Evolutionary conservation across 2,329 filamentous ascomycete species (phyloP).

Genomic region (Neopestalotiopsis sp.): DNA sequence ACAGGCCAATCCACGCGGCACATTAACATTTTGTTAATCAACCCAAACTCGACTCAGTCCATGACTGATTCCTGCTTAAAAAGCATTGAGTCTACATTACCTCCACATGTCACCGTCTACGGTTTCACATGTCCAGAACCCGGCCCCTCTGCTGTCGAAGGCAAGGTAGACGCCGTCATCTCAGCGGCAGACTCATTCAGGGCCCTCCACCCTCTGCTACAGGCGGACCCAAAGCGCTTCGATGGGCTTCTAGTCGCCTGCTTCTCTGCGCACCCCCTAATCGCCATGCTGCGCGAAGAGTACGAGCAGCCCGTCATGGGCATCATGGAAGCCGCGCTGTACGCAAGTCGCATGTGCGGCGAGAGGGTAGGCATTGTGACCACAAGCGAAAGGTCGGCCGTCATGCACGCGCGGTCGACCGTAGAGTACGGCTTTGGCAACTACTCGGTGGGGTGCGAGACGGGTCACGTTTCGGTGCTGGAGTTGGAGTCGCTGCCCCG

Average conservation of each 20-base stretch:
- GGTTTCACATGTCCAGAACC: conserved; percentile 56
- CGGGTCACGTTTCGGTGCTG: conserved; percentile 46
- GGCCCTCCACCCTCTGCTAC: conserved; percentile 45
- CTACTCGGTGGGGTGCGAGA: conserved; percentile 48
- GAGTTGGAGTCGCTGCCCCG: conserved; percentile 47
- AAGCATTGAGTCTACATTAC: conserved; percentile 47
- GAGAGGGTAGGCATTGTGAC: conserved; percentile 50
- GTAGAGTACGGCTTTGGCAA: conserved; percentile 45
- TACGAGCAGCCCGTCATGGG: conserved; percentile 50
- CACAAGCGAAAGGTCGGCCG: conserved; percentile 43
- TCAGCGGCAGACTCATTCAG: conserved; percentile 54
- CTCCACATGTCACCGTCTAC: conserved; percentile 51
- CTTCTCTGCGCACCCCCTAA: conserved; percentile 54
- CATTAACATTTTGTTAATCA: conserved; percentile 61
- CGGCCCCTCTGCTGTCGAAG: conserved; percentile 57
- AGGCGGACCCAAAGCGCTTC: conserved; percentile 39
- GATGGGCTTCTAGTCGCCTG: conserved; percentile 55
- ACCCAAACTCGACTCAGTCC: conserved; percentile 63
- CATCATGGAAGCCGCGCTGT: conserved; percentile 53
- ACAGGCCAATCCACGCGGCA: conserved; percentile 24
- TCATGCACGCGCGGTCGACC: conserved; percentile 46
- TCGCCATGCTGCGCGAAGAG: conserved; percentile 51
- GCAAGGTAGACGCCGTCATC: conserved; percentile 53
- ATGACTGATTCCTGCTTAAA: conserved; percentile 62
- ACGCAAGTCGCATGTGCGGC: conserved; percentile 52